Evolutionary conservation across 768 basidiomycete genomes (phyloP).

Genomic region (Cystofilobasidium ferigula): DNA sequence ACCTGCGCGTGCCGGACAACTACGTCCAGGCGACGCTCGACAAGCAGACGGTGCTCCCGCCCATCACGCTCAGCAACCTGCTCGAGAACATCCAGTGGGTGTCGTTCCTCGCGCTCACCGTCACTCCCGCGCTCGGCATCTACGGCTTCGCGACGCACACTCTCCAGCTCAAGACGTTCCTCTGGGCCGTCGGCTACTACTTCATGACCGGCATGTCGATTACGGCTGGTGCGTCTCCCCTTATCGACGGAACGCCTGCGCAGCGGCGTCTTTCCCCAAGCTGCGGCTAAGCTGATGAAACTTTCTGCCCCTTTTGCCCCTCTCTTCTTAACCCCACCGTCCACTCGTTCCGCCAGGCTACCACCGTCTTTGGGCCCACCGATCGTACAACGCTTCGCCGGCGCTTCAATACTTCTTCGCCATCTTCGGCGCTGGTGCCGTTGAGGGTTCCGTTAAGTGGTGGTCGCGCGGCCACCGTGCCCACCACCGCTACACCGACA

Average conservation of each 20-base stretch:
- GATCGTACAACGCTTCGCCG: slow-evolving; percentile 80
- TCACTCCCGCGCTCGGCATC: slow-evolving; percentile 63
- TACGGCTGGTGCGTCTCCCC: slow-evolving; percentile 31
- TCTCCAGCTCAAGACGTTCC: slow-evolving; percentile 56
- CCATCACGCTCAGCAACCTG: slow-evolving; percentile 53
- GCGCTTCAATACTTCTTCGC: slow-evolving; percentile 79
- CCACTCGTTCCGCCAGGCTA: too few relatives aligned
- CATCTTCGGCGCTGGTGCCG: slow-evolving; percentile 75
- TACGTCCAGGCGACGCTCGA: slow-evolving; percentile 66
- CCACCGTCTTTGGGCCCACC: slow-evolving; percentile 94
- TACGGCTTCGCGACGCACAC: slow-evolving; percentile 56
- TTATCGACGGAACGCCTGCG: too few relatives aligned
- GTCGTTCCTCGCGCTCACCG: slow-evolving; percentile 57
- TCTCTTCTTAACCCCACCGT: too few relatives aligned
- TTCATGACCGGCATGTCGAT: slow-evolving; percentile 72
- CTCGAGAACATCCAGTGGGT: slow-evolving; percentile 57
- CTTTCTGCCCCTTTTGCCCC: not conserved
- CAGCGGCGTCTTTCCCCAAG: too few relatives aligned
- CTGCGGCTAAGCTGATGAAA: not conserved
- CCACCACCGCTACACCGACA: slow-evolving; percentile 94
- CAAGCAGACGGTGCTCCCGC: slow-evolving; percentile 57
- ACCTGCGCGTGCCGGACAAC: slow-evolving; percentile 56
- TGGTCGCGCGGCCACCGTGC: slow-evolving; percentile 97
- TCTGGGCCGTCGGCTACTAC: slow-evolving; percentile 63
- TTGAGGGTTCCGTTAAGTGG: slow-evolving; percentile 96